Evolutionary conservation across 306 rosid species (phyloP).

Genomic region (Neltuma alba): DNA sequence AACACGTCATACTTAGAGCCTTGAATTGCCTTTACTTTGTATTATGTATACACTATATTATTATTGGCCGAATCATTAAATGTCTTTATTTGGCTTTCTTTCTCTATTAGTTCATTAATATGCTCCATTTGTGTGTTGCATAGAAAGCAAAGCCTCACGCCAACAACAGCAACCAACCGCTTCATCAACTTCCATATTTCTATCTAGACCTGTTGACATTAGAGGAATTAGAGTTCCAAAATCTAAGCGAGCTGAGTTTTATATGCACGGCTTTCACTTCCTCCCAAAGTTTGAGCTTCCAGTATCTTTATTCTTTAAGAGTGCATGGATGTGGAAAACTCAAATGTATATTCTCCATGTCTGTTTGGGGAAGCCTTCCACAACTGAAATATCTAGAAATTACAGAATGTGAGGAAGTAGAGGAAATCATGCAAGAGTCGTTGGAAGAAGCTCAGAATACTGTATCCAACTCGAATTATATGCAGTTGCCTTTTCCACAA

Average conservation of each 20-base stretch:
- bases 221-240: not conserved
- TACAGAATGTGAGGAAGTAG: not conserved
- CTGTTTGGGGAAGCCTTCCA: not conserved
- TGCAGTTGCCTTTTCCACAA: not conserved
- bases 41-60: too few species aligned
- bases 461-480: not conserved
- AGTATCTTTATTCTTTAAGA: not conserved
- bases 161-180: not conserved
- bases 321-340: not conserved
- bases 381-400: rapidly evolving
- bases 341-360: too few species aligned
- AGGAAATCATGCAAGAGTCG: not conserved
- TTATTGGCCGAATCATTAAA: too few species aligned
- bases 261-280: not conserved
- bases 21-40: too few species aligned
- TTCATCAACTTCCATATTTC: not conserved
- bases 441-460: not conserved
- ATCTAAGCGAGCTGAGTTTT: not conserved
- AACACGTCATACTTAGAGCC: too few species aligned
- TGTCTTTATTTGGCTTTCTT: not conserved
- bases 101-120: not conserved
- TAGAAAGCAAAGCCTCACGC: not conserved
- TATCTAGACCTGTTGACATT: rapidly evolving
- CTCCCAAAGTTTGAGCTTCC: not conserved
- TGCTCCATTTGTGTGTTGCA: not conserved